Conservation (phyloP, 352 stramenopile species). For the Halophytophthora batemanensis region DNA sequence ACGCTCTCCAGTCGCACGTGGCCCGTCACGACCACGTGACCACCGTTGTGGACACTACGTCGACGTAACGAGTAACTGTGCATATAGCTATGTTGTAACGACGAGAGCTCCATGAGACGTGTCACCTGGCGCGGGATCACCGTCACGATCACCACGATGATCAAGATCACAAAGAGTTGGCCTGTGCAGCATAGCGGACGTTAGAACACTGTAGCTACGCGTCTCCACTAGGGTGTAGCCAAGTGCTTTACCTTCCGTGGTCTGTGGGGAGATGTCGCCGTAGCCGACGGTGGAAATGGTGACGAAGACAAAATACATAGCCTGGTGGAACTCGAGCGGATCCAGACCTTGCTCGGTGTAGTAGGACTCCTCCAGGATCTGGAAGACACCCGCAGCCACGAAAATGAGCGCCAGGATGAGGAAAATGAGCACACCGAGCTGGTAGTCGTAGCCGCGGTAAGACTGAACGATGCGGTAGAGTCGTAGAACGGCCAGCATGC, state of each 20-base stretch:
- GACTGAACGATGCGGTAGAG: conserved; percentile 58
- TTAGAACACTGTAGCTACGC: not conserved
- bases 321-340: conserved; percentile 53
- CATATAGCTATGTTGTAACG: conserved; percentile 46
- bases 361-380: conserved; percentile 56
- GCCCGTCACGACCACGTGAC: conserved; percentile 52
- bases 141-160: conserved; percentile 58
- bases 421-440: conserved; percentile 56
- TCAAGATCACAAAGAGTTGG: conserved; percentile 57
- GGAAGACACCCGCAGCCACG: conserved; percentile 51
- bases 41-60: conserved; percentile 32
- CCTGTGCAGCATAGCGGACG: conserved; percentile 14
- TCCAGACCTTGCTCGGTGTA: conserved; percentile 29
- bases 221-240: not conserved
- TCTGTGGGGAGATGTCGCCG: conserved; percentile 53
- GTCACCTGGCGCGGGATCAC: conserved; percentile 56
- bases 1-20: conserved; percentile 42
- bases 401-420: conserved; percentile 56
- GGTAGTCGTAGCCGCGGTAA: conserved; percentile 59
- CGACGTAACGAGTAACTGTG: conserved; percentile 46
- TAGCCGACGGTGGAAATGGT: conserved; percentile 64
- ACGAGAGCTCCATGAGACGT: conserved; percentile 46
- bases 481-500: conserved; percentile 48
- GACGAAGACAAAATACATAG: conserved; percentile 69
- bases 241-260: conserved; percentile 30